Percentiles rank a stretch among this genome's conserved stretches.
These are phyloP conservation scores for Exsudoporus frostii DNA, from an alignment of 768 basidiomycete genomes.

Conservation along the genomic window DNA sequence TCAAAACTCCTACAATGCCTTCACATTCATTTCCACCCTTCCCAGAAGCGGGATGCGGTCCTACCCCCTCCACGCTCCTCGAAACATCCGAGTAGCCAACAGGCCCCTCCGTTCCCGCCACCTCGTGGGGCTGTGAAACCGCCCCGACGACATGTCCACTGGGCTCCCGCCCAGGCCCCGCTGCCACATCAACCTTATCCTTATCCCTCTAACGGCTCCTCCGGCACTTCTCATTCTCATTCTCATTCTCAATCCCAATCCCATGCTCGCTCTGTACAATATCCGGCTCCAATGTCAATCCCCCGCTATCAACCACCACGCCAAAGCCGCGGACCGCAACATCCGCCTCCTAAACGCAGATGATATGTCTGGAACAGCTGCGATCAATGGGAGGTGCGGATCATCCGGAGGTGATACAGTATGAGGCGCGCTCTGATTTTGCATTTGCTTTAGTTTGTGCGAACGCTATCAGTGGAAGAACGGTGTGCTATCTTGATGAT, in stretches of 20 bases:
- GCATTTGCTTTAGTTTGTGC: constrained; percentile 16
- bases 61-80: constrained; percentile 5
- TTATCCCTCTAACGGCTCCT: constrained; percentile 20
- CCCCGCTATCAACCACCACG: constrained; percentile 23
- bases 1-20: constrained; percentile 20
- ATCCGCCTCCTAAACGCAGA: constrained; percentile 5
- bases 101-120: constrained; percentile 19
- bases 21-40: constrained; percentile 26
- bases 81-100: constrained; percentile 5
- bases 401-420: constrained; percentile 23
- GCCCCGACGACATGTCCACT: constrained; percentile 26
- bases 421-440: constrained; percentile 19
- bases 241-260: too few relatives aligned
- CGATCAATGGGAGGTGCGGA: constrained; percentile 27
- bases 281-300: neutral
- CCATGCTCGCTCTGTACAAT: neutral
- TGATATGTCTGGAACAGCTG: constrained; percentile 11
- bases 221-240: neutral
- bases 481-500: constrained; percentile 22
- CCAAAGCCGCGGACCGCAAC: constrained; percentile 1
- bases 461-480: constrained; percentile 21
- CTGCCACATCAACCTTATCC: constrained; percentile 25
- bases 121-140: constrained; percentile 17
- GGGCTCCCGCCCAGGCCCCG: constrained; percentile 29
- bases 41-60: constrained; percentile 18